phyloP scores from a whole-genome alignment of 2,329 filamentous ascomycete genomes.

The Monosporascus sp. region DNA sequence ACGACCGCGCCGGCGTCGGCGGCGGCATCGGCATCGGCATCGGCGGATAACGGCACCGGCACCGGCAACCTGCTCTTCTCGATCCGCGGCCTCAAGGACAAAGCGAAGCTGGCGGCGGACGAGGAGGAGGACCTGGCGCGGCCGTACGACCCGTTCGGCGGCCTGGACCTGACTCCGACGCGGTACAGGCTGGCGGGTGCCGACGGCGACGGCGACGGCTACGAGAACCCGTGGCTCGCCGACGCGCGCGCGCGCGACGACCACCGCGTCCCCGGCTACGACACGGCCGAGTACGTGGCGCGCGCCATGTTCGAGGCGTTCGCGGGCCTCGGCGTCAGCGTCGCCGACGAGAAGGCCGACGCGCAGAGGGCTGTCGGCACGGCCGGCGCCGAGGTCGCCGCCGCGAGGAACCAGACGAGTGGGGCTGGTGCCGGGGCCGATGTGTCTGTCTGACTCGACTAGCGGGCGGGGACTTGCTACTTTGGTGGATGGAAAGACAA shows the following conservation, averaged over 20 bases:
- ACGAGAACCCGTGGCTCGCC: slow-evolving; percentile 72
- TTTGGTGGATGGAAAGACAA: neutral
- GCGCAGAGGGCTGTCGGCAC: slow-evolving; percentile 31
- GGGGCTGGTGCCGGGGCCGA: slow-evolving; percentile 36
- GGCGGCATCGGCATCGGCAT: slow-evolving; percentile 26
- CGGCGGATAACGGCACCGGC: slow-evolving; percentile 25
- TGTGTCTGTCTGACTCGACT: slow-evolving; percentile 26
- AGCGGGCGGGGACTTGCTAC: no score
- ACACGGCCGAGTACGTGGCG: slow-evolving; percentile 73
- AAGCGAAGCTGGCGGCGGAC: slow-evolving; percentile 38
- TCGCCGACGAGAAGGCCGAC: slow-evolving; percentile 66
- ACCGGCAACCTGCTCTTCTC: slow-evolving; percentile 45
- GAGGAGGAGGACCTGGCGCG: slow-evolving; percentile 59
- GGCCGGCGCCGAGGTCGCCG: slow-evolving; percentile 30
- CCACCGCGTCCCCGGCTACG: slow-evolving; percentile 76
- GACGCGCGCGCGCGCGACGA: slow-evolving; percentile 59
- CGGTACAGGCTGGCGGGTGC: slow-evolving; percentile 60
- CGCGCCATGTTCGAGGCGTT: slow-evolving; percentile 85
- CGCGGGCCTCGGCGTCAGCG: slow-evolving; percentile 79
- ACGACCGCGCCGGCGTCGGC: slow-evolving; percentile 27
- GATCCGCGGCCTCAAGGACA: slow-evolving; percentile 76
- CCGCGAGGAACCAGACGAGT: slow-evolving; percentile 24
- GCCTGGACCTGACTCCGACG: slow-evolving; percentile 57
- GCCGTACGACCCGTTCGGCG: slow-evolving; percentile 86
- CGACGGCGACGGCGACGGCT: slow-evolving; percentile 47